Evolutionary conservation across 352 stramenopile species (phyloP).

Genomic region (Phytopythium mirpurense): DNA sequence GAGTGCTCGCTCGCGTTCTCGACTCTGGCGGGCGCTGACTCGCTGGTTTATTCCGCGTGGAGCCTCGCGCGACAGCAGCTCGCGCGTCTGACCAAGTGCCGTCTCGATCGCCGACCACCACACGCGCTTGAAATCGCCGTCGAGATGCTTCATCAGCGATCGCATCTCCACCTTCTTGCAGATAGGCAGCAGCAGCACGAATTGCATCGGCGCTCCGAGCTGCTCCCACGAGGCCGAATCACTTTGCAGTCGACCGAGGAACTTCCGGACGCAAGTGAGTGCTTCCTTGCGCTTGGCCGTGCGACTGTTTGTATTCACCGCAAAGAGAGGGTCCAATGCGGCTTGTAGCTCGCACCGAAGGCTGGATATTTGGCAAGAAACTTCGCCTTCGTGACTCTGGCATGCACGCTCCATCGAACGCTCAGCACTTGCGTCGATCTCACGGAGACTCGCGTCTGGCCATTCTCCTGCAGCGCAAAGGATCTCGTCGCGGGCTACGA

Average conservation of each 20-base stretch:
- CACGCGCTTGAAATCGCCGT: conserved; percentile 14
- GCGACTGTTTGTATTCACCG: conserved; percentile 20
- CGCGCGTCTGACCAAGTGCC: background rate
- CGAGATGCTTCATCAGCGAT: conserved; percentile 20
- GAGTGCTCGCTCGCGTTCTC: conserved; percentile 13
- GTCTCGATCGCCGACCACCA: conserved; percentile 21
- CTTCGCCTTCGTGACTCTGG: conserved; percentile 7
- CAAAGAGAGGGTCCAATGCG: conserved; percentile 21
- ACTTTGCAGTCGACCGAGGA: conserved; percentile 17
- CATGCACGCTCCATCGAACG: background rate
- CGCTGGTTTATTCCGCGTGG: background rate
- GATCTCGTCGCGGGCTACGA: conserved; percentile 19
- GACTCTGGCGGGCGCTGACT: conserved; percentile 3
- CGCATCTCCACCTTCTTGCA: conserved; percentile 30
- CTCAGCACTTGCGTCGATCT: conserved; percentile 16
- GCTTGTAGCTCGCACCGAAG: conserved; percentile 22
- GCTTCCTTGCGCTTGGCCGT: conserved; percentile 16
- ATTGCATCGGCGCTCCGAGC: conserved; percentile 21
- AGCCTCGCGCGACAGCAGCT: background rate
- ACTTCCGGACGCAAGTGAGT: conserved; percentile 16
- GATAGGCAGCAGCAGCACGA: conserved; percentile 22
- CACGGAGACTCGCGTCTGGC: conserved; percentile 16
- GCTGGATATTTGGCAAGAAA: conserved; percentile 9
- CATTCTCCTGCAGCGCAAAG: conserved; percentile 23
- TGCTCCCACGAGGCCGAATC: conserved; percentile 17